Evolutionary conservation across 441 rosid genomes (phyloP).

Genomic region (Bocquillonia castaneifolia): DNA sequence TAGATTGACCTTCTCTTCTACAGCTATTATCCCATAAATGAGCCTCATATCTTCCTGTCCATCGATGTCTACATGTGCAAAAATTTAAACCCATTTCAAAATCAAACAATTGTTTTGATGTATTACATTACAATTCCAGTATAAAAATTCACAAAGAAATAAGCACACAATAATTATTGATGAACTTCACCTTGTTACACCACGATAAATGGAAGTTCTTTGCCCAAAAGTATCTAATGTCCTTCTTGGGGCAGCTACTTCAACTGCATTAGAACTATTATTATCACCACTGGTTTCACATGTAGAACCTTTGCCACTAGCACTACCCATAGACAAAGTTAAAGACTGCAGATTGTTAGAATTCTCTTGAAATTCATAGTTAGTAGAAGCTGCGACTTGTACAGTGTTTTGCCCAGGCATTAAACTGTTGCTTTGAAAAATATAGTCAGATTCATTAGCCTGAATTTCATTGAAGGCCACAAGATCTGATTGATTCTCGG

Average conservation of each 20-base stretch:
- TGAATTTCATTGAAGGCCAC: conserved; percentile 61
- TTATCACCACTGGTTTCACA: conserved; percentile 54
- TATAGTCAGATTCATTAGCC: conserved; percentile 43
- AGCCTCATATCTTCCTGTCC: conserved; percentile 98
- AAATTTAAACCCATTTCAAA: conserved; percentile 18
- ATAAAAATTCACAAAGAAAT: neutral
- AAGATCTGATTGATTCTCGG: conserved; percentile 64
- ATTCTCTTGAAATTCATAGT: conserved; percentile 62
- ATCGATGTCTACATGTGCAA: conserved; percentile 61
- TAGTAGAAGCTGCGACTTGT: conserved; percentile 37
- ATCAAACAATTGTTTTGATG: neutral
- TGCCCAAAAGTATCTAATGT: conserved; percentile 88
- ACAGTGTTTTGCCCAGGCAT: conserved; percentile 46
- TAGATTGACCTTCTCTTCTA: conserved; percentile 96
- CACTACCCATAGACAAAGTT: conserved; percentile 89
- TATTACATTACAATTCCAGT: neutral
- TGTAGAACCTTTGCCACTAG: conserved; percentile 49
- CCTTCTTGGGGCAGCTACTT: conserved; percentile 63
- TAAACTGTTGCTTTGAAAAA: conserved; percentile 43
- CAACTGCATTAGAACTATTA: conserved; percentile 42
- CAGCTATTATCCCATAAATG: conserved; percentile 99
- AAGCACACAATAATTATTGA: too few species aligned
- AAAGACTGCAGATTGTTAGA: conserved; percentile 64
- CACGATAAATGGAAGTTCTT: conserved; percentile 92
- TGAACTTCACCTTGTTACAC: conserved; percentile 90